Evolutionary conservation across 768 basidiomycete species (phyloP), one percentile per base, ranked within the genome.

Genomic region (Cystofilobasidium bisporidii): DNA sequence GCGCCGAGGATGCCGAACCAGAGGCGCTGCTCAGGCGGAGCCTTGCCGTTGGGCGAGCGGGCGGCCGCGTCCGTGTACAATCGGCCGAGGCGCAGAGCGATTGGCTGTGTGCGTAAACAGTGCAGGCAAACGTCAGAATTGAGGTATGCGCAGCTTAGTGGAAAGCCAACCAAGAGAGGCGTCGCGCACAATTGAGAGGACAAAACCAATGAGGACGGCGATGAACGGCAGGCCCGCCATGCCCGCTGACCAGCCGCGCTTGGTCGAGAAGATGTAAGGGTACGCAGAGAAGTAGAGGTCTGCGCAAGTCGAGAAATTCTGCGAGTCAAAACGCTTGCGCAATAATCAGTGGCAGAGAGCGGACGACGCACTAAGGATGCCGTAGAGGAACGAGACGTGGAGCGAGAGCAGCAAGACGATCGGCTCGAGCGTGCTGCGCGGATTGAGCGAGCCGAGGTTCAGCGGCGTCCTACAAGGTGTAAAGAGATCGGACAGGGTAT

Each of bases 1-100:
- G 66, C 66, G 26, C 66, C 66, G 18, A 68, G 12, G 30, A 68
- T 68, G 10, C 61, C 66, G 22, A 68, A 68, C 66, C 50, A 56
- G 17, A 68, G 61, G 0, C 66, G 38, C 41, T 68, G 26, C 41
- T 68, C 66, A 4, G 66, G 66, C 15, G 60, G n/a, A 1, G 66
- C 66, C 14, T 48, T 38, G 22, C 66, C 66, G n/a, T 48, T 28
- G 0, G 66, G 50, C 18, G 66, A 62, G 1, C 28, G 33, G 3
- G 24, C 20, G 38, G 66, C 50, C 14, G 60, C 61, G 28, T 59
- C 59, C 4, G 11, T 38, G 53, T 68, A 68, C 24, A 58, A 11
- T 8, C n/a, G 17, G 11, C 26, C 43, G 20, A 48, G 36, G 53
- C 41, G 48, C 1, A 50, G 30, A 11, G 66, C 50, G 66, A 68